These are phyloP conservation scores for Dryas integrifolia DNA, from an alignment of 331 rosid genomes.

Conservation along the genomic window DNA sequence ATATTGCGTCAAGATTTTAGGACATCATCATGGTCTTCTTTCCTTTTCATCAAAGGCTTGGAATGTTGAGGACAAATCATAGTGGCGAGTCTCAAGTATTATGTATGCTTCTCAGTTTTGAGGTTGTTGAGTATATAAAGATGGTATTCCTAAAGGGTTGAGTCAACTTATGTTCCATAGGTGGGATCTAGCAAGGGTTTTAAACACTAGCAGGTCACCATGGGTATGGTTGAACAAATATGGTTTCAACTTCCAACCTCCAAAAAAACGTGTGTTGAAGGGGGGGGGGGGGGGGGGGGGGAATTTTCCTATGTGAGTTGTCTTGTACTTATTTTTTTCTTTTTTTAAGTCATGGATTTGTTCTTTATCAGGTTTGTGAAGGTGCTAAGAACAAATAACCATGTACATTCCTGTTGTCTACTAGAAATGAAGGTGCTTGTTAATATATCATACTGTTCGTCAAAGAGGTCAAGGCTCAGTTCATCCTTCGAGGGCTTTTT, in stretches of 20 bases:
- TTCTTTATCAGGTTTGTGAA: neutral
- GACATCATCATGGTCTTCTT: neutral
- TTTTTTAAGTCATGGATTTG: neutral
- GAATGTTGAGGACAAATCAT: neutral
- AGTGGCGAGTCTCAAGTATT: neutral
- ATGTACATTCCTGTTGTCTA: no score
- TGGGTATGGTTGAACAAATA: neutral
- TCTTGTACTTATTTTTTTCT: neutral
- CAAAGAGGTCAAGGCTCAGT: neutral
- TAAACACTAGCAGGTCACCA: constrained; percentile 2
- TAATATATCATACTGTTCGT: neutral
- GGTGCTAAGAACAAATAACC: neutral
- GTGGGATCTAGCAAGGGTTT: neutral
- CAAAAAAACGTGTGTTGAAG: neutral
- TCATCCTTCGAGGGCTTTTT: neutral
- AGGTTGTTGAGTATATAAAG: neutral
- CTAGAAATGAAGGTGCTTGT: no score
- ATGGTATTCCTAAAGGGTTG: neutral
- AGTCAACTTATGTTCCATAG: neutral
- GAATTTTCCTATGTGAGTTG: neutral
- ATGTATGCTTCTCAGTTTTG: neutral
- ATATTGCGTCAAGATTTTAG: neutral
- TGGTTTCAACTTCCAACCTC: no score
- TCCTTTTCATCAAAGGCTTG: neutral
- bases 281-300: neutral